Evolutionary conservation across 2,329 filamentous ascomycete species (phyloP), one percentile per base, ranked within the genome.

Genomic region (Scolecobasidium constrictum): DNA sequence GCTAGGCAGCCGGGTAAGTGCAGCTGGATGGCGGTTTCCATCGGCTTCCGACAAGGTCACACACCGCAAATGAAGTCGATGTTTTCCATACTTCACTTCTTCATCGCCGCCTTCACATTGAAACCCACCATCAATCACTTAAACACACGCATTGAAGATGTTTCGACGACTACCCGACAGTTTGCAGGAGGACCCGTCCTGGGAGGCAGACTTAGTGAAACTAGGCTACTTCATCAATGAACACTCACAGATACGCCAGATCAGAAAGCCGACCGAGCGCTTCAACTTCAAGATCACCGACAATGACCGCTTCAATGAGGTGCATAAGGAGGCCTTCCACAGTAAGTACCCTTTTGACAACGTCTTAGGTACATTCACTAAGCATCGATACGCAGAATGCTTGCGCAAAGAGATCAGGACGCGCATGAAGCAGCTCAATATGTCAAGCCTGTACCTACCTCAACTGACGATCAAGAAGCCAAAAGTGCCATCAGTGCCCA

Each of bases 181-280:
- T 50, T 75, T 94, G 3, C 83, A 85, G n/a, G 59, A 67, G 42
- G 84, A 94, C 54, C 72, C 77, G 1, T 56, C 66, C 11, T 93
- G 83, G 55, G 71, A 78, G 9, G 62, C 70, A 0, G 68, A 83
- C 52, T 66, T 96, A 20, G 65, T 76, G 46, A 66, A 74, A 42
- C 76, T 96, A 3, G 88, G 86, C 83, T 90, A 65, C 62, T 88
- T 85, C 57, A 62, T 94, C 62, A 87, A 85, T 51, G 0, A 61
- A 78, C 35, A 44, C 22, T 28, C 15, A 21, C 21, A 38, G 0
- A 74, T 94, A 47, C 78, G 83, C 38, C 78, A 71, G 47, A 80
- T 84, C 43, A 66, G 73, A 17, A 66, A 86, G 26, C 78, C 82
- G 0, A 71, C 81, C 20, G 67, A 73, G 49, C 81, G 79, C 55